phyloP scores from a whole-genome alignment of 169 alveolate species.

The Eimeria praecox region DNA sequence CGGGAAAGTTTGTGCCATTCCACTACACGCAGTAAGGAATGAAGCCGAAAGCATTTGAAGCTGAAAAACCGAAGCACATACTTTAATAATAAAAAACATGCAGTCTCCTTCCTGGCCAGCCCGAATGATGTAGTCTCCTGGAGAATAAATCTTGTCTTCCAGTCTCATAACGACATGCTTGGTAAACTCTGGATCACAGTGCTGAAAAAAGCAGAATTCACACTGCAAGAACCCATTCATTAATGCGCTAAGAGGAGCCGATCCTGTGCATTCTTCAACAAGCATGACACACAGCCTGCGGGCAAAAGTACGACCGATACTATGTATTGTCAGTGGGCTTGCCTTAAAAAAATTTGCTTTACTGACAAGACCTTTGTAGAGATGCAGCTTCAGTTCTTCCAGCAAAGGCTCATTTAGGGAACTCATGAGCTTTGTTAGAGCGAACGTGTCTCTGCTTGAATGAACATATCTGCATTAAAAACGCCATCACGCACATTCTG shows the following conservation, averaged over 20 bases:
- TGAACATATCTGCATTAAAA: slow-evolving; percentile 46
- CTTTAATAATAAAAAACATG: slow-evolving; percentile 63
- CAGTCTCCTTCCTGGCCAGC: slow-evolving; percentile 74
- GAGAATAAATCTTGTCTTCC: slow-evolving; percentile 55
- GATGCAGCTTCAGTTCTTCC: slow-evolving; percentile 64
- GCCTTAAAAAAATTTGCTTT: slow-evolving; percentile 65
- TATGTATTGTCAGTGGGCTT: not conserved
- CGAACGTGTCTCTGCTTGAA: slow-evolving; percentile 58
- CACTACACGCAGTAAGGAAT: not conserved
- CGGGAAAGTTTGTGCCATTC: not conserved
- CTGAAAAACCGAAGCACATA: not conserved
- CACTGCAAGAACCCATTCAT: not conserved
- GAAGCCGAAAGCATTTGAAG: not conserved
- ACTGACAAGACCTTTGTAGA: slow-evolving; percentile 52
- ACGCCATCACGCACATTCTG: not conserved
- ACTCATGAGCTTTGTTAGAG: slow-evolving; percentile 60
- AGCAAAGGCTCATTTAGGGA: slow-evolving; percentile 66
- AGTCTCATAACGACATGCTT: slow-evolving; percentile 51
- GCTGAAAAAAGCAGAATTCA: slow-evolving; percentile 13
- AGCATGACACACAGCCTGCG: not conserved
- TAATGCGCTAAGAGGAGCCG: not conserved
- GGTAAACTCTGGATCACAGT: slow-evolving; percentile 73
- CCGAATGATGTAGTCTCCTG: slow-evolving; percentile 74
- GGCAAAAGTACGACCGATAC: not conserved
- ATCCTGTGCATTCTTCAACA: not conserved